A percentile compares a stretch with the other conserved stretches of the same genome.
Evolutionary conservation across 331 rosid species (phyloP).

Genomic region (Rhamnella rubrinervis): DNA sequence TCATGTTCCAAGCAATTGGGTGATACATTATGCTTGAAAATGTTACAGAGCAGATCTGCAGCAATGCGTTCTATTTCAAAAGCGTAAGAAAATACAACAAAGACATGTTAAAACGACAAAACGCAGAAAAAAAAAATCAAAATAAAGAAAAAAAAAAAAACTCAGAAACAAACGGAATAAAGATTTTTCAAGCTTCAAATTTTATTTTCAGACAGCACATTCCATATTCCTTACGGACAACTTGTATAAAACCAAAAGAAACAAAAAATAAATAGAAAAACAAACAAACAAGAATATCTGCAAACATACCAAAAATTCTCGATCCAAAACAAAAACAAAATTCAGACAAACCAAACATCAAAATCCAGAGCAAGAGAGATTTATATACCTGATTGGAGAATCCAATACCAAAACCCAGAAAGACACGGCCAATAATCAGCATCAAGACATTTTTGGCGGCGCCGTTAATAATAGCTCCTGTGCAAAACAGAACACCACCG

Average conservation of each 20-base stretch:
- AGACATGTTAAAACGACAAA: conserved; percentile 18
- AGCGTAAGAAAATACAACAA: background rate
- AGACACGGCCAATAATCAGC: conserved; percentile 81
- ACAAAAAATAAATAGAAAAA: background rate
- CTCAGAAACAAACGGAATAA: conserved; percentile 3
- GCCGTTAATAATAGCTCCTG: conserved; percentile 75
- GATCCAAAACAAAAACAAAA: background rate
- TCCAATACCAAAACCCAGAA: conserved; percentile 89
- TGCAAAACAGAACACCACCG: conserved; percentile 68
- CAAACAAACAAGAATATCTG: background rate
- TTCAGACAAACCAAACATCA: background rate
- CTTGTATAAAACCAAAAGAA: background rate
- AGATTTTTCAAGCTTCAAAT: background rate
- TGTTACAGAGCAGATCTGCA: conserved; percentile 14
- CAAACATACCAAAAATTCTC: background rate
- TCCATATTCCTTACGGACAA: conserved; percentile 7
- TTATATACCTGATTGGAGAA: conserved; percentile 80
- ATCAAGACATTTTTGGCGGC: conserved; percentile 58
- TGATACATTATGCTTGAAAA: background rate
- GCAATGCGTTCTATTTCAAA: background rate
- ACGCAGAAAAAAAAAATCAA: background rate
- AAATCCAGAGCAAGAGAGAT: background rate
- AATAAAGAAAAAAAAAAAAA: background rate
- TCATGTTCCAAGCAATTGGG: conserved; percentile 14
- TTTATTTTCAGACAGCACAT: conserved; percentile 11